Evolutionary conservation across 495 filamentous ascomycete genomes (phyloP).

Genomic region (Hypoxylon crocopeplum): DNA sequence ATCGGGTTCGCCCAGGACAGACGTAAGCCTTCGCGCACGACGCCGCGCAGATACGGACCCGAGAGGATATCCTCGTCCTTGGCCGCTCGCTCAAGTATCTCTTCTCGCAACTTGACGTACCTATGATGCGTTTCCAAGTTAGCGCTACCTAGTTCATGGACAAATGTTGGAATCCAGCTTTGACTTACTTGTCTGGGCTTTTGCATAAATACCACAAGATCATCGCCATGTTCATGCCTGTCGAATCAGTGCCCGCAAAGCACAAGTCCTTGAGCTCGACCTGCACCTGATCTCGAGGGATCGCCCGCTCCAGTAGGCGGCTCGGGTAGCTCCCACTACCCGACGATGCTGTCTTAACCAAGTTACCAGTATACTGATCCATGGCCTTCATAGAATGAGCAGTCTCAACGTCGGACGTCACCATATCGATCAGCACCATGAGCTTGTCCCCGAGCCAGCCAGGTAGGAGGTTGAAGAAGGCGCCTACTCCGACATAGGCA

Average conservation of each 20-base stretch:
- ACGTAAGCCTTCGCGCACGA: slow-evolving; percentile 49
- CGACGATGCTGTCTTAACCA: slow-evolving; percentile 37
- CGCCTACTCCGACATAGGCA: slow-evolving; percentile 57
- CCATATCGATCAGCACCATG: slow-evolving; percentile 39
- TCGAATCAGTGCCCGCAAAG: slow-evolving; percentile 55
- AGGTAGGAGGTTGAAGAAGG: slow-evolving; percentile 54
- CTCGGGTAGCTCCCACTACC: slow-evolving; percentile 52
- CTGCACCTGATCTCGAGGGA: slow-evolving; percentile 48
- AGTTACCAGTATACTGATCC: slow-evolving; percentile 46
- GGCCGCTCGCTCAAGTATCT: background rate
- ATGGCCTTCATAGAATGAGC: slow-evolving; percentile 44
- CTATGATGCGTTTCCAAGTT: background rate
- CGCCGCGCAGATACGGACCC: slow-evolving; percentile 40
- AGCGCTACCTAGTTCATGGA: background rate
- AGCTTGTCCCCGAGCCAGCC: slow-evolving; percentile 45
- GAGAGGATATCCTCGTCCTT: slow-evolving; percentile 1
- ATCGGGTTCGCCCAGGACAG: slow-evolving; percentile 23
- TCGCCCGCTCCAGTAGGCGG: slow-evolving; percentile 51
- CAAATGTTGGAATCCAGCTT: background rate
- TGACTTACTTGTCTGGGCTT: slow-evolving; percentile 4
- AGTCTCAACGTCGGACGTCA: slow-evolving; percentile 37
- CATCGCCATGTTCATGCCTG: slow-evolving; percentile 15
- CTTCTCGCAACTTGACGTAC: slow-evolving; percentile 3
- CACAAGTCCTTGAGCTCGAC: slow-evolving; percentile 54
- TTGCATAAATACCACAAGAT: slow-evolving; percentile 22